Base-by-base conservation (phyloP, 768 basidiomycete genomes). In the Hericium alpestre region DNA sequence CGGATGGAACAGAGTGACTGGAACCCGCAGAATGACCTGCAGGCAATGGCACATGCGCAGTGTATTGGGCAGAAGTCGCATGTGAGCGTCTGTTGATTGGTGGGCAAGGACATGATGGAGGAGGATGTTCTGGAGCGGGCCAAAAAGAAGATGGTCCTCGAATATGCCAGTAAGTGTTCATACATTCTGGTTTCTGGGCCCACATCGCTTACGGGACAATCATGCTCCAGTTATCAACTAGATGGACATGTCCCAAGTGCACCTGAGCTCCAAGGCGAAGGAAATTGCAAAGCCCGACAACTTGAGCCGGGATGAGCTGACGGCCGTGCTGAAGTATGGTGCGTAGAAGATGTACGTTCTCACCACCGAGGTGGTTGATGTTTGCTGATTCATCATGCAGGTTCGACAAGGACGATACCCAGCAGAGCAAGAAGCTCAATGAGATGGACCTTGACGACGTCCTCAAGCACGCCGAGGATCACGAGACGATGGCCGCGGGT, bases 381-480 rank as follows among this genome's bases (percentile, higher is more conserved):
- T 7, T 32, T 32, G 56, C 65, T 43, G 55, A 51, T 50, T 38
- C 20, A 23, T 43, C 4, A 49, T 20, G 25, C 64, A 93, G 90
- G 82, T 99, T 98, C 74, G 95, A 97, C 77, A 93, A 93, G 71
- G 95, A 98, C 70, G 93, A 96, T 70, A 79, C 76, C 56, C 84
- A 86, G 63, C 93, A 95, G 72, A 93, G 82, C 70, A 82, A 93
- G 73, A 97, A 98, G 73, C 84, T 99, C 39, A 95, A 95, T 66
- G 94, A 98, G 70, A 93, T 99, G 91, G 93, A 99, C 72, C 83
- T 99, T 22, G 96, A 98, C 71, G 96, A 98, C 64, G 93, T 99
- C 66, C 81, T 99, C 55, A 96, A 87, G 66, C 86, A 90, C 56
- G 96, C 96, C 22, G 96, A 99, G 72, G 91, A 89, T 65, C 96